Conservation (phyloP, 768 basidiomycete genomes). For the Trametes cubensis region DNA sequence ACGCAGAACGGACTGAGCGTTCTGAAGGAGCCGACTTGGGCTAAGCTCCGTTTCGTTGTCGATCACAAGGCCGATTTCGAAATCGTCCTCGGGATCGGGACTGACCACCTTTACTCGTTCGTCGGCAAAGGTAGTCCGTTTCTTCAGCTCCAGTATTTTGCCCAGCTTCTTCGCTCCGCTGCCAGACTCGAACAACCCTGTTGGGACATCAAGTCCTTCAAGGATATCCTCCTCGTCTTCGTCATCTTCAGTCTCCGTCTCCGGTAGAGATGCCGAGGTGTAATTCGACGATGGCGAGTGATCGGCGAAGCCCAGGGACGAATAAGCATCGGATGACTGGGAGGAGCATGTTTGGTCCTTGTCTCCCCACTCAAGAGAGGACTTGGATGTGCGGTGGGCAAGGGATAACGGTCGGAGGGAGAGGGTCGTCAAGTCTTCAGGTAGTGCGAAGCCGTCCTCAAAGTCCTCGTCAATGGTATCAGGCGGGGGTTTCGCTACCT, state of each 20-base stretch:
- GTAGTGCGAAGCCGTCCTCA: constrained; percentile 81
- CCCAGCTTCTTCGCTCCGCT: constrained; percentile 54
- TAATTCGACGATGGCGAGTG: constrained; percentile 62
- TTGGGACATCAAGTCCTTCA: constrained; percentile 80
- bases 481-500: constrained; percentile 35
- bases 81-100: constrained; percentile 80
- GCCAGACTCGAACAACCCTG: constrained; percentile 73
- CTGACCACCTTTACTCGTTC: constrained; percentile 53
- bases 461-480: constrained; percentile 74
- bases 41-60: constrained; percentile 83
- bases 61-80: constrained; percentile 82
- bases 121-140: constrained; percentile 57
- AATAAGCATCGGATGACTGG: constrained; percentile 87
- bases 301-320: constrained; percentile 67
- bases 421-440: constrained; percentile 77
- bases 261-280: constrained; percentile 64
- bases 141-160: constrained; percentile 57
- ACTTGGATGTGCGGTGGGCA: constrained; percentile 78
- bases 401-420: constrained; percentile 80
- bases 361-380: constrained; percentile 84
- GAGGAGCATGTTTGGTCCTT: constrained; percentile 72
- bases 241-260: constrained; percentile 68
- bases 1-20: constrained; percentile 41
- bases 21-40: constrained; percentile 69
- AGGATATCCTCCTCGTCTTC: constrained; percentile 69